Base-by-base conservation (phyloP, 176 grass and related monocot genomes). In the Typha latifolia region DNA sequence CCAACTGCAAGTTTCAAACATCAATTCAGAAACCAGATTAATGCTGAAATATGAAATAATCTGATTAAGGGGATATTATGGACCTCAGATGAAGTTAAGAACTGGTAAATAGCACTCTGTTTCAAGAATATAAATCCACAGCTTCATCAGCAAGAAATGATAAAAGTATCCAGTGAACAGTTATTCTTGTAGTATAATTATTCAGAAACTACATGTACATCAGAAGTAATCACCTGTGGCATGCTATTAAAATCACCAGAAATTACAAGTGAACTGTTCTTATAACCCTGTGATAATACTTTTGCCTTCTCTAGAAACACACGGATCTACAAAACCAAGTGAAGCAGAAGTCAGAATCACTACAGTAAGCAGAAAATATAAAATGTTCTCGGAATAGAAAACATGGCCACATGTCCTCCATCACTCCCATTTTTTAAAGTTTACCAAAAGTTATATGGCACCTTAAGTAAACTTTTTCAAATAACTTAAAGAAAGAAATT, bases 161-260 rank as follows among this genome's bases (percentile, higher is more conserved):
- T 64, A 12, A 50, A 50, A 51, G 10, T 1, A 29, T 63, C 14
- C 43, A 26, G 47, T 49, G 34, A 37, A 37, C 3, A 12, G 43
- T n/a, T 49, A 62, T 34, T 26, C 16, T 15, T 14, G 34, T 11
- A n/a, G 61, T 9, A 74, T 51, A 12, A 63, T 32, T 6, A 63
- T 27, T 49, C 32, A 50, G 12, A 32, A 19, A 50, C 12, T n/a
- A 24, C 2, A 50, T 14, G 9, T 16, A 27, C 32, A 12, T 15
- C 6, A 49, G 9, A 9, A 74, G 21, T 52, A 37, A 31, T 48
- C 24, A 74, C 71, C 71, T 74, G 61, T 32, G 61, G 71, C 7
- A 62, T 74, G 34, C 71, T 74, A 64, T 74, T 74, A 51, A 74
- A 64, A 51, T 74, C 71, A 64, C 71, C 71, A 74, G 61, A 74